Conservation (phyloP, 2,329 filamentous ascomycete species). For the Pseudonectria buxi region DNA sequence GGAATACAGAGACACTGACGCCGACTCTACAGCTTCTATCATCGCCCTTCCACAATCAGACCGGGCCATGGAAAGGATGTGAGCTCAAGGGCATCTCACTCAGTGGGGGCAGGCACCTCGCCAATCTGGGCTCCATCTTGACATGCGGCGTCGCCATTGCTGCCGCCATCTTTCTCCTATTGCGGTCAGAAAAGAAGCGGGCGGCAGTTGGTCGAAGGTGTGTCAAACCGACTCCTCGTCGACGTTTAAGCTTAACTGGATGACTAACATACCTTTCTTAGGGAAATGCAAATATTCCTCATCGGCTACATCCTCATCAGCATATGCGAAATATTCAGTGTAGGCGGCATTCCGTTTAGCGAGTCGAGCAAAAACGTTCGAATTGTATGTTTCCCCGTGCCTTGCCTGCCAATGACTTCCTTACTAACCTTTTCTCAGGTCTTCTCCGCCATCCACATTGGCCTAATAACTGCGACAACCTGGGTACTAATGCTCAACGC, state of each 20-base stretch:
- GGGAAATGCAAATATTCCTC: constrained; percentile 96
- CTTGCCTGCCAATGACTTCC: not conserved
- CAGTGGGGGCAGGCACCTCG: constrained; percentile 57
- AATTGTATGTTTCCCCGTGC: constrained; percentile 50
- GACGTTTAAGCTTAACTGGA: not conserved
- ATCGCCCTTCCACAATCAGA: constrained; percentile 56
- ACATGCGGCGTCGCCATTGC: constrained; percentile 72
- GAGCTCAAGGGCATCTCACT: constrained; percentile 68
- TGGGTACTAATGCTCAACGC: constrained; percentile 94
- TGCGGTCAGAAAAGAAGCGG: constrained; percentile 79
- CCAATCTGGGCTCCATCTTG: constrained; percentile 89
- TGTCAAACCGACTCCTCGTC: constrained; percentile 17
- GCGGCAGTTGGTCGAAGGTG: constrained; percentile 91
- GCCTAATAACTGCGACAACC: constrained; percentile 75
- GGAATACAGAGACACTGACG: constrained; percentile 15
- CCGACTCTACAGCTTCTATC: constrained; percentile 34
- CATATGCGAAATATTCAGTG: constrained; percentile 94
- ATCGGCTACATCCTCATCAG: constrained; percentile 77
- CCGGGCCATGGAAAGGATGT: constrained; percentile 61
- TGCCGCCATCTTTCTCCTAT: constrained; percentile 59
- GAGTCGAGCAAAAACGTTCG: constrained; percentile 48
- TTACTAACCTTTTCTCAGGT: constrained; percentile 43
- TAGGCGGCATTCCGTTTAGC: constrained; percentile 78
- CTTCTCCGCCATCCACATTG: constrained; percentile 86
- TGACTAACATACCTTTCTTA: constrained; percentile 30